Evolutionary conservation across 208 protist genomes (phyloP).

Genomic region (Trypanosomatidae sp.): DNA sequence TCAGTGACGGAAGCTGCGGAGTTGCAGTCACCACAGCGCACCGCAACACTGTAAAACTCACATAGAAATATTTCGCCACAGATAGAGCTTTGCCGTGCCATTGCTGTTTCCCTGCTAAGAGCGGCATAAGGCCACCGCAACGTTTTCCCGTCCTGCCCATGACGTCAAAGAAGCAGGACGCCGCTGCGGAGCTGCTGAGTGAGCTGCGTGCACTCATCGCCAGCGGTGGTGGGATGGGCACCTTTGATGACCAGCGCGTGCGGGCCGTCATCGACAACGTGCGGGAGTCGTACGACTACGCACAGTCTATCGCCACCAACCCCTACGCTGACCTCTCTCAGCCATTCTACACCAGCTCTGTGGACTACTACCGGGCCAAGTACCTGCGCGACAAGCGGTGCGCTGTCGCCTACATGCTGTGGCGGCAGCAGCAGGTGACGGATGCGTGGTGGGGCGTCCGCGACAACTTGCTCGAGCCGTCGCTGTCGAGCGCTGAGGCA

Average conservation of each 20-base stretch:
- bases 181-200: slow-evolving; percentile 76
- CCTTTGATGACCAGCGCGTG: slow-evolving; percentile 70
- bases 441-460: slow-evolving; percentile 74
- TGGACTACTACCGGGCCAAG: slow-evolving; percentile 72
- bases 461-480: slow-evolving; percentile 57
- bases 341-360: slow-evolving; percentile 76
- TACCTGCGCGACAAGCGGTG: slow-evolving; percentile 86
- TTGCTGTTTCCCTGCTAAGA: no score
- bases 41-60: no score
- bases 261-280: slow-evolving; percentile 65
- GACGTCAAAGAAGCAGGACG: slow-evolving; percentile 40
- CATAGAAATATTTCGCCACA: no score
- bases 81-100: no score
- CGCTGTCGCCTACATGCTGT: slow-evolving; percentile 71
- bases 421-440: slow-evolving; percentile 62
- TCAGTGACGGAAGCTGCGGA: no score
- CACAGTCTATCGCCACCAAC: slow-evolving; percentile 60
- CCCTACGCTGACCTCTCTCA: slow-evolving; percentile 69
- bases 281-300: slow-evolving; percentile 46
- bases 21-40: no score
- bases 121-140: no score
- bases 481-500: slow-evolving; percentile 48
- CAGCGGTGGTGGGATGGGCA: slow-evolving; percentile 53
- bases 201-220: slow-evolving; percentile 74
- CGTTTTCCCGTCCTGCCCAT: slow-evolving; percentile 1